These are phyloP conservation scores for Crotalaria pallida DNA, from an alignment of 306 rosid species.

Conservation along the genomic window DNA sequence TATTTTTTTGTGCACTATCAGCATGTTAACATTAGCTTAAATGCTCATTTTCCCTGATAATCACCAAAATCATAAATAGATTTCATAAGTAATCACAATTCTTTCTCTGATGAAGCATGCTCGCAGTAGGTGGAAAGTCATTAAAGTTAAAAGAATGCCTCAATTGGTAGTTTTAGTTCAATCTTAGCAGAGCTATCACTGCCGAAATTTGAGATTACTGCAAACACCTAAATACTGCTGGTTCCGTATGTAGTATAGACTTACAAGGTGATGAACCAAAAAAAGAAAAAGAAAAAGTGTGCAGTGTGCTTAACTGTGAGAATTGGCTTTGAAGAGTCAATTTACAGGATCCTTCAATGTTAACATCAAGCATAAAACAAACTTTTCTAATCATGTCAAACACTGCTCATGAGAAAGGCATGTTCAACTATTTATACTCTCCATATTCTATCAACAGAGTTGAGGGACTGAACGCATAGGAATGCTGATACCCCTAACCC, in stretches of 20 bases:
- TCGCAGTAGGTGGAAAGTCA: slow-evolving; percentile 3
- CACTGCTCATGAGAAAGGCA: background rate
- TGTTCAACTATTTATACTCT: background rate
- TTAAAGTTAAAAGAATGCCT: background rate
- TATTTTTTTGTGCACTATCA: too few species aligned
- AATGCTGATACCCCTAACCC: background rate
- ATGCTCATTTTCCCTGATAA: too few species aligned
- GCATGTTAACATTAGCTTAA: too few species aligned
- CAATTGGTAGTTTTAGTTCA: background rate
- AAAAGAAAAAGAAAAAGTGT: too few species aligned
- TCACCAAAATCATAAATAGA: too few species aligned
- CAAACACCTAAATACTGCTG: background rate
- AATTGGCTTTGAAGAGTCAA: background rate
- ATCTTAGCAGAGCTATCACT: background rate
- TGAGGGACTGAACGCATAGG: background rate
- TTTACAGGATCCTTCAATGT: background rate
- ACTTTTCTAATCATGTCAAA: background rate
- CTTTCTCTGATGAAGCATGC: slow-evolving; percentile 9
- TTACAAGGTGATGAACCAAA: background rate
- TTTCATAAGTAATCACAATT: too few species aligned
- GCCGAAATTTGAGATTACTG: background rate
- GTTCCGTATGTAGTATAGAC: background rate
- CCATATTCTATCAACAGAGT: background rate
- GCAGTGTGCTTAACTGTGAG: background rate
- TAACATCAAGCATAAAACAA: background rate